phyloP scores from a whole-genome alignment of 306 rosid genomes.

The Quercus parvula region DNA sequence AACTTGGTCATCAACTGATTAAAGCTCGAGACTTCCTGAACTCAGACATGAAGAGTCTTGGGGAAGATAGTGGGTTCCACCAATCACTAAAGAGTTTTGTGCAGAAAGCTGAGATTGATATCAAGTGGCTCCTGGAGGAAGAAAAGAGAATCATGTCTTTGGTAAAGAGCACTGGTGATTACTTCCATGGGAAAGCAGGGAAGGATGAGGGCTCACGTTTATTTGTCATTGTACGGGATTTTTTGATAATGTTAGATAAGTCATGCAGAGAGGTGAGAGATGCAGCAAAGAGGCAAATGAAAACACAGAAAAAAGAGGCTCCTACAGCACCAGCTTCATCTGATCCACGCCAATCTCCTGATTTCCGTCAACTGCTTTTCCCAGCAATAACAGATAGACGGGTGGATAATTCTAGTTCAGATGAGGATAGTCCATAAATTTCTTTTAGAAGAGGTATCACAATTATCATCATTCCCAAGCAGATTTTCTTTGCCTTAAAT shows the following conservation, averaged over 20 bases:
- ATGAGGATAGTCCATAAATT: constrained; percentile 72
- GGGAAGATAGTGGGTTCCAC: constrained; percentile 45
- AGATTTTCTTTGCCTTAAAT: neutral
- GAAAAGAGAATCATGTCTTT: constrained; percentile 80
- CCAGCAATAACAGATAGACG: constrained; percentile 64
- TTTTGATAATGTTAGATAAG: constrained; percentile 80
- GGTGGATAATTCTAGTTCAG: constrained; percentile 66
- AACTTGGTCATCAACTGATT: constrained; percentile 58
- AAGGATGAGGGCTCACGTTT: constrained; percentile 88
- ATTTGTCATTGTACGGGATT: constrained; percentile 73
- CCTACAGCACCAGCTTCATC: constrained; percentile 31
- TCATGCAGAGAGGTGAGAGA: constrained; percentile 66
- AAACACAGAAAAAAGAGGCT: constrained; percentile 37
- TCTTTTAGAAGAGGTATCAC: constrained; percentile 30
- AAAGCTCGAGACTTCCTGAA: constrained; percentile 55
- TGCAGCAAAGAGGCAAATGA: constrained; percentile 38
- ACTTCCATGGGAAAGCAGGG: constrained; percentile 86
- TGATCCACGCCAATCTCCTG: constrained; percentile 34
- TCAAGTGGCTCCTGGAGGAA: constrained; percentile 50
- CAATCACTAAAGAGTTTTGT: constrained; percentile 55
- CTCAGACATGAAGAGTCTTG: constrained; percentile 34
- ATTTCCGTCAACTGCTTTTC: constrained; percentile 48
- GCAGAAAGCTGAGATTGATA: constrained; percentile 64
- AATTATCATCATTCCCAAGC: neutral
- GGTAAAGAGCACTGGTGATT: constrained; percentile 89